These are phyloP conservation scores for Streptanthus diversifolius DNA, from an alignment of 345 rosid species.

Conservation along the genomic window DNA sequence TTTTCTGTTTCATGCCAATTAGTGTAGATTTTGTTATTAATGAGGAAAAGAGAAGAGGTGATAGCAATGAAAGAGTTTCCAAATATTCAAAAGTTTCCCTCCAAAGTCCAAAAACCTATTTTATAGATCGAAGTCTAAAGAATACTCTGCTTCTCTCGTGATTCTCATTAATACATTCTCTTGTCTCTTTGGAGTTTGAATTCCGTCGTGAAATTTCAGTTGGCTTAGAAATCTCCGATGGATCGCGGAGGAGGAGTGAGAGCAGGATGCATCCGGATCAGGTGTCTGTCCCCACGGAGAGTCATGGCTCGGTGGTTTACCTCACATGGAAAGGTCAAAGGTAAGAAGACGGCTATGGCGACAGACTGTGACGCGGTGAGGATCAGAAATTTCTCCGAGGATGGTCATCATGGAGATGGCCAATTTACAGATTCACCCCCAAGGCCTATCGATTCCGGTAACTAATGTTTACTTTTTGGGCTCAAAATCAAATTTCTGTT, in stretches of 20 bases:
- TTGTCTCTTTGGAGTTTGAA: background rate
- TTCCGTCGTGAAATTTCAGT: background rate
- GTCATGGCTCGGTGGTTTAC: constrained; percentile 22
- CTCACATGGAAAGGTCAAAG: constrained; percentile 1
- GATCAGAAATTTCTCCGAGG: background rate
- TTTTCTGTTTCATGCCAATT: background rate
- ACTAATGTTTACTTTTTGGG: background rate
- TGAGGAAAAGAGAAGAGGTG: constrained; percentile 13
- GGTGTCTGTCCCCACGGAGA: constrained; percentile 18
- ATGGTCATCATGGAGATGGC: background rate
- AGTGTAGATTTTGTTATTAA: background rate
- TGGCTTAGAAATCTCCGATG: constrained; percentile 10
- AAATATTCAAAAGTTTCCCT: constrained; percentile 35
- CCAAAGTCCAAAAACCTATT: constrained; percentile 16
- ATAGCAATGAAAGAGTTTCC: constrained; percentile 14
- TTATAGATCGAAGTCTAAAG: background rate
- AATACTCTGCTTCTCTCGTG: constrained; percentile 31
- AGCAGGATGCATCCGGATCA: constrained; percentile 27
- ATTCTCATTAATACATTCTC: constrained; percentile 27
- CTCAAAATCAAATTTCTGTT: too few relatives aligned
- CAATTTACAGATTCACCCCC: background rate
- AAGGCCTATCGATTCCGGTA: background rate
- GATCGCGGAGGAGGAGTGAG: constrained; percentile 22
- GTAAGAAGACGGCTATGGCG: constrained; percentile 1
- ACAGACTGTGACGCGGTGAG: background rate